These are phyloP conservation scores for Aspergillus sp. DNA, from an alignment of 2,329 filamentous ascomycete genomes.

Conservation along the genomic window DNA sequence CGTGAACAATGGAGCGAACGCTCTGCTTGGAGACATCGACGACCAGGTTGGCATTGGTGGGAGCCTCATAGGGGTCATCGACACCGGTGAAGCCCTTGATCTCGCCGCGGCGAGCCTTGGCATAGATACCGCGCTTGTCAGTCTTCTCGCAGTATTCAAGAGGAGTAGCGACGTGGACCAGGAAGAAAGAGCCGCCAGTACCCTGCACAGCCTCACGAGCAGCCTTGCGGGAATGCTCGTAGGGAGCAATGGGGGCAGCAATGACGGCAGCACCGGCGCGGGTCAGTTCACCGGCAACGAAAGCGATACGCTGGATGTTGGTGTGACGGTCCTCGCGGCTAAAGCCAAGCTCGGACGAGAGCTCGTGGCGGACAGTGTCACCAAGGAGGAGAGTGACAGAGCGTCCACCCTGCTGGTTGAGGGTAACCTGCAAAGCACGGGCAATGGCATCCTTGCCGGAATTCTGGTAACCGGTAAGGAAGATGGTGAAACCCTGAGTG, in stretches of 20 bases:
- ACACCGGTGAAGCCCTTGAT: slow-evolving; percentile 99
- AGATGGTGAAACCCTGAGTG: slow-evolving; percentile 95
- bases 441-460: slow-evolving; percentile 96
- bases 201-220: slow-evolving; percentile 80
- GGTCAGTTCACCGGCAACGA: slow-evolving; percentile 93
- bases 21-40: slow-evolving; percentile 86
- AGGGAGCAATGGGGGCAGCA: slow-evolving; percentile 93
- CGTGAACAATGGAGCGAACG: slow-evolving; percentile 91
- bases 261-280: slow-evolving; percentile 93
- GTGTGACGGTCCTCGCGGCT: slow-evolving; percentile 87
- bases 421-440: slow-evolving; percentile 90
- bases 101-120: slow-evolving; percentile 79
- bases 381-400: slow-evolving; percentile 93
- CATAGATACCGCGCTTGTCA: slow-evolving; percentile 90
- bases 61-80: slow-evolving; percentile 92
- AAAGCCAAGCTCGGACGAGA: slow-evolving; percentile 95
- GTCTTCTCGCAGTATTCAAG: slow-evolving; percentile 94
- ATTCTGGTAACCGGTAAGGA: slow-evolving; percentile 97
- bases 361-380: slow-evolving; percentile 90
- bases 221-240: slow-evolving; percentile 74
- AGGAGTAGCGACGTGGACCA: slow-evolving; percentile 91
- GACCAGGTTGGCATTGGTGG: slow-evolving; percentile 77
- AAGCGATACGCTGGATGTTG: slow-evolving; percentile 95
- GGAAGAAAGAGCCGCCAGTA: slow-evolving; percentile 85
- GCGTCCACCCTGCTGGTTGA: slow-evolving; percentile 97